phyloP scores from a whole-genome alignment of 139 green algal species.

The Coccomyxa sp. region DNA sequence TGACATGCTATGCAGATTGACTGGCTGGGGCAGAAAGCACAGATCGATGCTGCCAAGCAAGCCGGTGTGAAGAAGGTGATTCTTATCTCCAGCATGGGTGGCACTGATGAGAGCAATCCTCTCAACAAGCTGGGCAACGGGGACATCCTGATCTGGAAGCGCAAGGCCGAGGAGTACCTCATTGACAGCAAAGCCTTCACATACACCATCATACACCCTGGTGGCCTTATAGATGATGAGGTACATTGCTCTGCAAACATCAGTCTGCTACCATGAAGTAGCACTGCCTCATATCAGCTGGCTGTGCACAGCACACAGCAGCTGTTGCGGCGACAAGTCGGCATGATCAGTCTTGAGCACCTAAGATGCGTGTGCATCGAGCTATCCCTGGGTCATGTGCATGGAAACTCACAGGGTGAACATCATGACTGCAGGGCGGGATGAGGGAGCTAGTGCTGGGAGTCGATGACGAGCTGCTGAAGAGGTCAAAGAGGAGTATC shows the following conservation, averaged over 20 bases:
- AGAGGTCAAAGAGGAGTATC: slow-evolving; percentile 39
- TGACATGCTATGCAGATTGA: slow-evolving; percentile 55
- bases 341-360: too few relatives aligned
- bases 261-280: background rate
- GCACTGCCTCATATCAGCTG: too few relatives aligned
- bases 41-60: slow-evolving; percentile 74
- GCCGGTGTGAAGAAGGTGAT: slow-evolving; percentile 62
- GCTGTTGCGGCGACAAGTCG: too few relatives aligned
- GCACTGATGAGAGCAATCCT: slow-evolving; percentile 53
- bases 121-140: slow-evolving; percentile 61
- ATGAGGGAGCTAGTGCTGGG: slow-evolving; percentile 60
- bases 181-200: slow-evolving; percentile 24
- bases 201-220: slow-evolving; percentile 85
- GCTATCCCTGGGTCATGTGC: too few relatives aligned
- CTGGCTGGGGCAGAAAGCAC: slow-evolving; percentile 78
- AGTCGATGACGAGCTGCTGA: slow-evolving; percentile 78
- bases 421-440: slow-evolving; percentile 39
- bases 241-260: background rate
- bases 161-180: slow-evolving; percentile 83
- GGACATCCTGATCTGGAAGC: slow-evolving; percentile 86
- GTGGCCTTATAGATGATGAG: slow-evolving; percentile 60
- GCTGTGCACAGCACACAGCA: too few relatives aligned
- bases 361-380: too few relatives aligned
- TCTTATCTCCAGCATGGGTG: slow-evolving; percentile 69
- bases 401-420: too few relatives aligned